Base-by-base conservation (phyloP, 2,329 filamentous ascomycete genomes). In the Penicillium sp. region DNA sequence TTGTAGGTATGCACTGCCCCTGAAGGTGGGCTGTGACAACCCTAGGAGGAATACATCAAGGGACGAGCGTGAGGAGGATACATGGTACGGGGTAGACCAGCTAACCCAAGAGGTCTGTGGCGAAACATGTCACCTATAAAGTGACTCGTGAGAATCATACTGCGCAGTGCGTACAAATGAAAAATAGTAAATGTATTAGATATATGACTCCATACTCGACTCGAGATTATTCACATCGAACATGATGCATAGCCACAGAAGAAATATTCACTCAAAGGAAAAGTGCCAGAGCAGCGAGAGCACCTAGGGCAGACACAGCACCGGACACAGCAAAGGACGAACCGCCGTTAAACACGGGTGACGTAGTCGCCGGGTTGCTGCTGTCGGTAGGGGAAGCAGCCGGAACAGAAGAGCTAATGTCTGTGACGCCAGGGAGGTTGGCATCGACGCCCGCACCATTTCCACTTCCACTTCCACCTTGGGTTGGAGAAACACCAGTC, bases 271-370 rank as follows among this genome's bases (percentile, higher is more conserved):
- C 13, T 46, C 5, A 40, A 39, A 46, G 35, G 29, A 27, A 46
- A 31, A 49, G 35, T 8, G 41, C 35, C 13, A 49, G 4, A 27
- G 41, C 30, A 10, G 25, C n/a, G 11, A 40, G 11, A 13, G 25
- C 47, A 16, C 47, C 47, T 22, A 46, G 29, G 3, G 30, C 36
- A 28, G 41, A 40, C 25, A 46, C 29, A 18, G 14, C 13, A 3
- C 36, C 6, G 13, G 41, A 40, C 16, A 30, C 18, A 22, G 41
- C 33, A 7, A 27, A 38, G 14, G 36, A 27, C 7, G 41, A 41
- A 29, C 29, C 47, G 35, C 41, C 22, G 8, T 46, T 49, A 30
- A 49, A 40, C 13, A 16, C n/a, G 11, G 47, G 41, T 6, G 47
- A 35, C 16, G 19, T 25, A 16, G n/a, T 37, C 16, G 46, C 25